Base-by-base conservation (phyloP, 2,329 filamentous ascomycete genomes). In the Thelonectria blattea region DNA sequence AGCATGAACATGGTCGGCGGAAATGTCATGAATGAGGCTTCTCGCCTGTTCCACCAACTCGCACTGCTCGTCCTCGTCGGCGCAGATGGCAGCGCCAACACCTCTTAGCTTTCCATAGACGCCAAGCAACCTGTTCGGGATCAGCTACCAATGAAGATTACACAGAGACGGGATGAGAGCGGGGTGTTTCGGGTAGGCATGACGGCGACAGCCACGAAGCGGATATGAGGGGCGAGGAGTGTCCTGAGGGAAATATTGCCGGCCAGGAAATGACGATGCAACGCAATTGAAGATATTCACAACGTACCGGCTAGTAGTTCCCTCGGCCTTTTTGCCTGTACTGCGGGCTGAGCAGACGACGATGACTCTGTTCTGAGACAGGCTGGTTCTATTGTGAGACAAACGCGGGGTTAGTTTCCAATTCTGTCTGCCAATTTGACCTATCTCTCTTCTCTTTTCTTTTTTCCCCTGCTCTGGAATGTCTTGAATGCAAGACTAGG, bases 291-390 rank as follows among this genome's bases (percentile, higher is more conserved):
- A 18, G 45, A 20, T 22, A 56, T 53, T 39, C 39, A 48, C 27
- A 75, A 50, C 89, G 86, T 80, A 93, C 91, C 93, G 87, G 78
- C 96, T 98, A 39, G 95, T 99, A 61, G 95, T 99, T 63, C 95
- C 95, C 70, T 96, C 92, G 56, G 89, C 87, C 80, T 99, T 99
- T 75, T 94, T 96, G 64, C 92, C 93, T 61, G 91, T 95, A 79
- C 93, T 97, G 74, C 95, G 85, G 43, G 95, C 95, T 62, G 95
- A 99, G 79, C 95, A 99, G 59, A 99, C 94, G 58, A 99, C 90
- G 58, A 93, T 93, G 65, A 97, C 88, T 75, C 89, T 89, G 73
- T 92, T 88, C 58, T 86, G 80, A 56, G 81, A 80, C 56, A 96
- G 78, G 73, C 82, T 78, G 64, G 77, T 67, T 65, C 77, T 79